Conservation (phyloP, 2,329 filamentous ascomycete species). For the Diplodia mutila region DNA sequence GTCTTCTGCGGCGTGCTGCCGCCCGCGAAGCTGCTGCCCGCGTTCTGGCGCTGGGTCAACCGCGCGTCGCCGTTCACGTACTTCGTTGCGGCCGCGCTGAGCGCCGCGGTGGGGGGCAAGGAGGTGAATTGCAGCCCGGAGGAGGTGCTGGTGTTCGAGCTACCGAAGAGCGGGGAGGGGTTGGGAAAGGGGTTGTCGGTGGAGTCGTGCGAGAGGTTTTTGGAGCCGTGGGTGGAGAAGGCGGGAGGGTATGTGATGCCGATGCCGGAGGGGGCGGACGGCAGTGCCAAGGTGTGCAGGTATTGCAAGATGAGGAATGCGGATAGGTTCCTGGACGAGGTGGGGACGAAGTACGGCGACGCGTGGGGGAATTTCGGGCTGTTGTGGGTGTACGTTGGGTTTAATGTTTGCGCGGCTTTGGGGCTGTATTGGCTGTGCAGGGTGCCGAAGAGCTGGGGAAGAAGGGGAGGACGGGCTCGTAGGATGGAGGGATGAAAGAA, state of each 20-base stretch:
- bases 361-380: constrained; percentile 56
- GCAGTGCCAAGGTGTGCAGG: constrained; percentile 33
- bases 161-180: constrained; percentile 30
- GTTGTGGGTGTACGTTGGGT: constrained; percentile 51
- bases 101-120: constrained; percentile 70
- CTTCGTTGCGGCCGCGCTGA: constrained; percentile 72
- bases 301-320: constrained; percentile 44
- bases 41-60: constrained; percentile 87
- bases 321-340: constrained; percentile 39
- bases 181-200: constrained; percentile 40
- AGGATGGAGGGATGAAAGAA: not conserved
- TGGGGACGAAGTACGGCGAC: constrained; percentile 45
- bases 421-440: constrained; percentile 54
- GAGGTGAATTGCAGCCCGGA: constrained; percentile 67
- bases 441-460: constrained; percentile 45
- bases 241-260: constrained; percentile 40
- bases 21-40: constrained; percentile 63
- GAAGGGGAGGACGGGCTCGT: constrained; percentile 29
- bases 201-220: constrained; percentile 58
- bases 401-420: constrained; percentile 51
- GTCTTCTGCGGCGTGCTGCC: constrained; percentile 78
- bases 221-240: constrained; percentile 54
- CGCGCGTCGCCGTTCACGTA: constrained; percentile 83
- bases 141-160: constrained; percentile 67
- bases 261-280: constrained; percentile 35